Evolutionary conservation across 2,329 filamentous ascomycete genomes (phyloP), one percentile per base, ranked within the genome.

Genomic region (Aspergillus pseudoglaucus): DNA sequence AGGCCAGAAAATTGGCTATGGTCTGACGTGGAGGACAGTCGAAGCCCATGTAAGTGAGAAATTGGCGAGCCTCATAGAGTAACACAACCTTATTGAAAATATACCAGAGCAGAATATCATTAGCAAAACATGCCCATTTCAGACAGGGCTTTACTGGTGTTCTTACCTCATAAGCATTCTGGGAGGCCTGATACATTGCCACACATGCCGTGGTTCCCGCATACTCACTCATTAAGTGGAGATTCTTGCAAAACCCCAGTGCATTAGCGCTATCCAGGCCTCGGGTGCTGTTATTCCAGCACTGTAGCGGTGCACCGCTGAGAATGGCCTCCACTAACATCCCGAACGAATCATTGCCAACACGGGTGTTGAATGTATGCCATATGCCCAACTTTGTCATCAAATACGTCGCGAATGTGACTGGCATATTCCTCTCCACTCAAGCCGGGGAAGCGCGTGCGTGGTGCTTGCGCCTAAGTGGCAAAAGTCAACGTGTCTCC

Each of bases 401-500:
- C 30, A n/a, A 73, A 66, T 23, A 72, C 68, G 44, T 73, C 71
- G 39, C 70, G 64, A 63, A 73, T 67, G 48, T 73, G 70, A 17
- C 59, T 49, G 1, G 70, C 69, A 45, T 73, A 71, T 47, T 70
- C 64, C 2, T 75, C 60, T 9, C 75, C 71, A 50, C 46, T 70
- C 60, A 63, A 72, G 51, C 48, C 70, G 47, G 61, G 62, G 12
- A 67, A 53, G 8, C 65, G 63, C 49, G 69, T 70, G 25, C 64
- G 61, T 8, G 77, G 76, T 14, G 74, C 74, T 18, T 76, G 70
- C 5, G 87, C 85, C 15, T 80, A 75, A 4, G 87, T 86, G 15
- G 87, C 87, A 52, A 91, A 91, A 46, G 81, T 84, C 42, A 91
- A 75, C 1, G 88, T 93, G 59, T 91, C 85, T 44, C 86, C 86